Evolutionary conservation across 176 grass and related monocot species (phyloP), one percentile per base, ranked within the genome.

Genomic region (Triticum urartu): DNA sequence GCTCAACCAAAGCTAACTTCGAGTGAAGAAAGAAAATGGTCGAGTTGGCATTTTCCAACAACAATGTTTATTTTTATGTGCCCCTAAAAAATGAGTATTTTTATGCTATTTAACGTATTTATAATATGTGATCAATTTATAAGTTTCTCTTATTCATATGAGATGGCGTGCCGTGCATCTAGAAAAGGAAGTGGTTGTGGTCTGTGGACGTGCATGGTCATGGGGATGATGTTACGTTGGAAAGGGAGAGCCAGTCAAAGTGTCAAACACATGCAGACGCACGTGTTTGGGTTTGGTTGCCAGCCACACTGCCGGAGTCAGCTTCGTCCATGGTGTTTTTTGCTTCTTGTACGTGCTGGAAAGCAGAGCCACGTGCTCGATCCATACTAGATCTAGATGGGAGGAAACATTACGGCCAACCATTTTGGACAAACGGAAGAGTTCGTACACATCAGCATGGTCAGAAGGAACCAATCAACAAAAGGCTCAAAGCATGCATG

Each of bases 261-360:
- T 26, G 83, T 89, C 84, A 83, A 90, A 83, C 79, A 73, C 52
- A 79, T 20, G 79, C 73, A 72, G 65, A 9, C 40, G 67, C 40
- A 79, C 84, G 65, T 87, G 73, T 65, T 79, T 2, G 24, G 22
- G 88, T 86, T 81, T 81, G 78, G 26, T 71, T 64, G 67, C 28
- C 83, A 82, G 78, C 71, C 83, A 71, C 70, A 63, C 35, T 35
- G 25, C 48, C 2, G 78, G 39, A 56, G 54, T 58, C 54, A 58
- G 54, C 54, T 58, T 8, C 54, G 18, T 21, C 6, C 54, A 58
- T 58, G 12, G 54, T 8, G 17, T 58, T 58, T 58, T 26, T 21
- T 58, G 20, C 54, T 58, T 58, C 54, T 58, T 21, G 5, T 30
- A 30, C 28, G 28, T 0, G 21, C 54, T 58, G 18, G 18, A 58